Evolutionary conservation across 495 filamentous ascomycete genomes (phyloP), one percentile per base, ranked within the genome.

Genomic region (Thermochaetoides thermophila): DNA sequence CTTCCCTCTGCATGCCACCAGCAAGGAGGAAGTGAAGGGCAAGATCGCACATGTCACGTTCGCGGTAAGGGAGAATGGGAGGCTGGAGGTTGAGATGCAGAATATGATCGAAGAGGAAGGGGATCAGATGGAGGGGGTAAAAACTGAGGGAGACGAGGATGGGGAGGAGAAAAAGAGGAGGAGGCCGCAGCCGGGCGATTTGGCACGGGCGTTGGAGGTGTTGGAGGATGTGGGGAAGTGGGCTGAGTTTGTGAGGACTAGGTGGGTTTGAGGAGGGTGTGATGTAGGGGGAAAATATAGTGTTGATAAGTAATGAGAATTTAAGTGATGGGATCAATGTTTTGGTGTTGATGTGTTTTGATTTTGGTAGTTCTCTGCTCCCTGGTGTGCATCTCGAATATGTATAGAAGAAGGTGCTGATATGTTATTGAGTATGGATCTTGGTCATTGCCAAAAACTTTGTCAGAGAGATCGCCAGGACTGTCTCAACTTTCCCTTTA

Each of bases 41-140:
- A n/a, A 41, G 11, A 59, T 62, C 5, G 65, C 61, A 0, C 53
- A 58, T 36, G 40, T 74, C 16, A 53, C 54, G 32, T 61, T 84
- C 18, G 71, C 74, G 42, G 64, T 84, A 16, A 67, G 68, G 12
- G 53, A 69, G 24, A 76, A 79, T 40, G 79, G 73, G 1, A 59
- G 56, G 3, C 61, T 84, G 5, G 49, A 56, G 3, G 51, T 67
- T 18, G 52, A 59, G 7, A 43, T 50, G 7, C 57, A 64, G 29
- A 57, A 63, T 27, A 45, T 66, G 26, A 43, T 66, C 25, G 39
- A 43, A 7, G 45, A 51, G n/a, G n/a, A n/a, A n/a, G n/a, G n/a
- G n/a, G n/a, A n/a, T n/a, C n/a, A n/a, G n/a, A n/a, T n/a, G n/a
- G n/a, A n/a, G n/a, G n/a, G n/a, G 27, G 31, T 41, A 16, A 53